phyloP scores from a whole-genome alignment of 1,139 yeast species.

The Pichiaceae sp. region DNA sequence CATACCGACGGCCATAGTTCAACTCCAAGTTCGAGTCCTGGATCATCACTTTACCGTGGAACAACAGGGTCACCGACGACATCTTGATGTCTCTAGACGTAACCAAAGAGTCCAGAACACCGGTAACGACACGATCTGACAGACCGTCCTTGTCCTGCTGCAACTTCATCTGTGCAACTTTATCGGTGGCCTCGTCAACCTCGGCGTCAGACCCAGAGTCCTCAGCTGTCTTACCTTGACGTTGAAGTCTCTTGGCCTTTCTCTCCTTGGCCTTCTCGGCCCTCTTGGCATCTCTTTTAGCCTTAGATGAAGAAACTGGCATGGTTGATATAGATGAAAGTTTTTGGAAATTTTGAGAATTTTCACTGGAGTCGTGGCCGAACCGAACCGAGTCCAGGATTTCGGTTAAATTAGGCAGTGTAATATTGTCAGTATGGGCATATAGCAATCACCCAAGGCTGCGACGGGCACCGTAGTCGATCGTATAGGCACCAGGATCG shows the following conservation, averaged over 20 bases:
- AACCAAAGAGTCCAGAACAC: constrained; percentile 81
- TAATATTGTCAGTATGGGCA: no score
- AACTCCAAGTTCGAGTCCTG: constrained; percentile 89
- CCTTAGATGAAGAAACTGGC: constrained; percentile 82
- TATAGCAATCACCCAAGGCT: no score
- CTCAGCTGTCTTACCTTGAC: constrained; percentile 49
- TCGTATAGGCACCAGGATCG: no score
- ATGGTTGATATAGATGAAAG: constrained; percentile 8
- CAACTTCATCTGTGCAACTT: constrained; percentile 77
- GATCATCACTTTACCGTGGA: constrained; percentile 95
- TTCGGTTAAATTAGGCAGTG: no score
- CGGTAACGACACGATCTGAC: constrained; percentile 96
- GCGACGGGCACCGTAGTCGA: no score
- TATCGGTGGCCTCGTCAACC: constrained; percentile 61
- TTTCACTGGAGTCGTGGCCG: no score
- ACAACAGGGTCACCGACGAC: constrained; percentile 80
- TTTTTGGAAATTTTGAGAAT: background rate
- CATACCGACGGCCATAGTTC: constrained; percentile 95
- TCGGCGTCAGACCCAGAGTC: constrained; percentile 26
- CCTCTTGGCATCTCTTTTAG: constrained; percentile 92
- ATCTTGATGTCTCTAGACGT: constrained; percentile 94
- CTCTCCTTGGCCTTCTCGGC: constrained; percentile 68
- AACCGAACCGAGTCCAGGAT: no score
- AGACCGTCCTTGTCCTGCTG: constrained; percentile 92
- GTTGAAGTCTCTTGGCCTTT: constrained; percentile 50